These are phyloP conservation scores for Clonostachys rosea DNA, from an alignment of 2,329 filamentous ascomycete species.

Conservation along the genomic window DNA sequence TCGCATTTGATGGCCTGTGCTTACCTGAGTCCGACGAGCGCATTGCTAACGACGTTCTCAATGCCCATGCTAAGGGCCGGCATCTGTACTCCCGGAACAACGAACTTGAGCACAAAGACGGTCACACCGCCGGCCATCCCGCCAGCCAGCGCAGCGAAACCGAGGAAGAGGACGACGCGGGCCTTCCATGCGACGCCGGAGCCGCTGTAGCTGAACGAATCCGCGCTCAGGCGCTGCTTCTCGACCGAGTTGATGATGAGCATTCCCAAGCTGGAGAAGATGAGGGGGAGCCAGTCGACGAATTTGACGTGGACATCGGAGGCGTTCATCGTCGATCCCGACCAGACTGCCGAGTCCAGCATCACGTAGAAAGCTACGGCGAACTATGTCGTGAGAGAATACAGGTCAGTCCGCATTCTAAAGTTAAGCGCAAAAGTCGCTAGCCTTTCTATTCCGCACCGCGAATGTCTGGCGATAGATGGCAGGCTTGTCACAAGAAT, in stretches of 20 bases:
- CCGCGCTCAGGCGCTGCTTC: constrained; percentile 59
- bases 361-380: constrained; percentile 65
- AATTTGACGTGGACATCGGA: constrained; percentile 59
- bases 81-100: constrained; percentile 51
- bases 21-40: constrained; percentile 55
- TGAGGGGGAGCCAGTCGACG: constrained; percentile 65
- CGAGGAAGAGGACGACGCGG: constrained; percentile 61
- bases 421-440: background rate
- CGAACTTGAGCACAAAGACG: constrained; percentile 62
- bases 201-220: constrained; percentile 59
- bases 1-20: constrained; percentile 10
- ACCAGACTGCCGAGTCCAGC: constrained; percentile 65
- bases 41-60: constrained; percentile 63
- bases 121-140: constrained; percentile 68
- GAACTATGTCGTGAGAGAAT: constrained; percentile 38
- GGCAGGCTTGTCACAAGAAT: background rate
- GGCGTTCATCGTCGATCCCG: constrained; percentile 54
- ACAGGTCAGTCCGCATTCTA: background rate
- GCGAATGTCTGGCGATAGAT: too few relatives aligned
- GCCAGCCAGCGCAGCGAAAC: constrained; percentile 60
- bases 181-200: constrained; percentile 65
- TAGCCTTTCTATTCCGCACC: too few relatives aligned
- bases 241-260: constrained; percentile 68
- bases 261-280: constrained; percentile 64
- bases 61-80: constrained; percentile 61